Evolutionary conservation across 2,329 filamentous ascomycete species (phyloP).

Genomic region (Phialophora chinensis): DNA sequence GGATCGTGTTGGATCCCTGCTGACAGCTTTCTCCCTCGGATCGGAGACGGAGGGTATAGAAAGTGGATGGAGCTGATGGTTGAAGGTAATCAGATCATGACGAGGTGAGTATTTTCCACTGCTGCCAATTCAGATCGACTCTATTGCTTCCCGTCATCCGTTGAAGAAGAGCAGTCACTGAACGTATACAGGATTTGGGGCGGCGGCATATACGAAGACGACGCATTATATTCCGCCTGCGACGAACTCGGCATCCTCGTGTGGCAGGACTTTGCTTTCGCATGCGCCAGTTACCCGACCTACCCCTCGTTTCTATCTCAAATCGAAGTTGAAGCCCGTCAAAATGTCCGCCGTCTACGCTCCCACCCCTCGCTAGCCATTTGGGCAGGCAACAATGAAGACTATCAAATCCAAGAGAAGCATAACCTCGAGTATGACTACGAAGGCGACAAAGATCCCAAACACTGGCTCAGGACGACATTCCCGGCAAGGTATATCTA

Average conservation of each 20-base stretch:
- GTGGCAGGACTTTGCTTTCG: conserved; percentile 92
- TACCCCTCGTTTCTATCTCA: conserved; percentile 67
- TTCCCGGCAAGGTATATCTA: conserved; percentile 94
- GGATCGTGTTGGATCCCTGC: conserved; percentile 72
- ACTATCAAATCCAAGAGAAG: conserved; percentile 84
- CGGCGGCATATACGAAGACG: conserved; percentile 78
- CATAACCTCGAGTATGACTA: conserved; percentile 75
- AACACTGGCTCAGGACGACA: conserved; percentile 85
- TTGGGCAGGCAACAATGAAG: conserved; percentile 93
- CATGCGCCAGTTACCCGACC: conserved; percentile 75
- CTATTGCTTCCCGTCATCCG: neutral
- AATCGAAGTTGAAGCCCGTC: conserved; percentile 68
- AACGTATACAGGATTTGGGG: conserved; percentile 64
- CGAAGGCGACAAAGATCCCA: conserved; percentile 79
- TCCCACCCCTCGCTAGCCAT: conserved; percentile 89
- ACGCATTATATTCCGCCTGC: conserved; percentile 75
- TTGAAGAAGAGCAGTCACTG: neutral
- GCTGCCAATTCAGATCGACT: neutral
- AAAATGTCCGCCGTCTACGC: conserved; percentile 71
- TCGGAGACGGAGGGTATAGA: conserved; percentile 60
- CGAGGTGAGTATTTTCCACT: conserved; percentile 40
- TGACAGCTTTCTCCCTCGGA: conserved; percentile 64
- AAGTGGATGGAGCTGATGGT: conserved; percentile 67
- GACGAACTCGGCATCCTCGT: conserved; percentile 79
- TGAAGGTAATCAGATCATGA: conserved; percentile 67